phyloP scores from a whole-genome alignment of 176 grass and related monocot genomes.

The Coix lacrymajobi region DNA sequence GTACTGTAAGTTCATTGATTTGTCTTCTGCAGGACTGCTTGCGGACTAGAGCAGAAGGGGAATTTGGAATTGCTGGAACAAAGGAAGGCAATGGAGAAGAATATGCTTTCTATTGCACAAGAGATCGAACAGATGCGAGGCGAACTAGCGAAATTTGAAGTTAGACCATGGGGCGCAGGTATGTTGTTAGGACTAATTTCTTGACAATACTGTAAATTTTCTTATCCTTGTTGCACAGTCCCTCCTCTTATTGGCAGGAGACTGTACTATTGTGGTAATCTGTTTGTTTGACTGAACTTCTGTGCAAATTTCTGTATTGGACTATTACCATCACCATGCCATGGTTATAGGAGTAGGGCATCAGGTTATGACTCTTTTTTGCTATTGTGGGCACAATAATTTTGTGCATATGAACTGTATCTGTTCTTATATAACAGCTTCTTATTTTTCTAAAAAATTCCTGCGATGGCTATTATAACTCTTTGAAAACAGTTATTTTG shows the following conservation, averaged over 20 bases:
- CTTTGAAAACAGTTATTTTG: not conserved
- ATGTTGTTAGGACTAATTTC: not conserved
- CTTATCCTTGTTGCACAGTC: not conserved
- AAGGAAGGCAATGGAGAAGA: slow-evolving; percentile 74
- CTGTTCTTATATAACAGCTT: too few relatives aligned
- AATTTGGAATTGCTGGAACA: slow-evolving; percentile 75
- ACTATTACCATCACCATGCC: not conserved
- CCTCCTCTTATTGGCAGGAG: not conserved
- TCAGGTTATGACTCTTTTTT: not conserved
- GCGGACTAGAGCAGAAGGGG: slow-evolving; percentile 49
- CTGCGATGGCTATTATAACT: not conserved
- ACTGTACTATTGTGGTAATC: not conserved
- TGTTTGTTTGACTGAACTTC: not conserved
- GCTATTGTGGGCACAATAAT: not conserved
- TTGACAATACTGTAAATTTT: not conserved
- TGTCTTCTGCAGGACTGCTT: slow-evolving; percentile 38
- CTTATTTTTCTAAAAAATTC: too few relatives aligned
- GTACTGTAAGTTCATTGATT: slow-evolving; percentile 11
- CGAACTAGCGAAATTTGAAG: slow-evolving; percentile 49
- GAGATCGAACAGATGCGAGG: slow-evolving; percentile 59
- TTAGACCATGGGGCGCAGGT: slow-evolving; percentile 45
- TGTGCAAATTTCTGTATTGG: not conserved
- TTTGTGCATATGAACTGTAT: not conserved
- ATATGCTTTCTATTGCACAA: slow-evolving; percentile 58
- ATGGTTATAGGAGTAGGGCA: not conserved